phyloP scores from a whole-genome alignment of 1,139 yeast genomes.

The Pichia sp. region DNA sequence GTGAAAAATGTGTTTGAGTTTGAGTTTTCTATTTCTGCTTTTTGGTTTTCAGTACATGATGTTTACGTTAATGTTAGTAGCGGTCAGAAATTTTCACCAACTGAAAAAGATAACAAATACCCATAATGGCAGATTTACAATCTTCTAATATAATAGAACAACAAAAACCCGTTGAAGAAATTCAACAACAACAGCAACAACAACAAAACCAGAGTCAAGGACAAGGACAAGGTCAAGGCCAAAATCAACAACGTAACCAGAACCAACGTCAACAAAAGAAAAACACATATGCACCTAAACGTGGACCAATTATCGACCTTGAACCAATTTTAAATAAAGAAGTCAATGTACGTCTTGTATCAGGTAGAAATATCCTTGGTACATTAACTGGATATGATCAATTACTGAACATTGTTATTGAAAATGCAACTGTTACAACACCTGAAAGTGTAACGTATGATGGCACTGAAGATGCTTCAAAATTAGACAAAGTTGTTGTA shows the following conservation, averaged over 20 bases:
- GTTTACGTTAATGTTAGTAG: too few relatives aligned
- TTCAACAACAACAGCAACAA: not conserved
- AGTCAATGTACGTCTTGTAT: constrained; percentile 74
- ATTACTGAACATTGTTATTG: constrained; percentile 87
- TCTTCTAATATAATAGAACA: not conserved
- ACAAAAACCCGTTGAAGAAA: not conserved
- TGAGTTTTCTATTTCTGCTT: too few relatives aligned
- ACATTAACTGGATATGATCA: constrained; percentile 84
- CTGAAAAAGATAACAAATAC: too few relatives aligned
- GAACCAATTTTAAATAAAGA: constrained; percentile 68
- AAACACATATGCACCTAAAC: constrained; percentile 23
- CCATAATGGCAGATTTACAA: not conserved
- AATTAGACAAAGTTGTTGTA: constrained; percentile 49
- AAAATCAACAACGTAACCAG: constrained; percentile 5
- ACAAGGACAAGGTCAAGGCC: not conserved
- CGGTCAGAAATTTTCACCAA: too few relatives aligned
- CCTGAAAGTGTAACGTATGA: constrained; percentile 25
- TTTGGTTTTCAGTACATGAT: too few relatives aligned
- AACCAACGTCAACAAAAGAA: constrained; percentile 13
- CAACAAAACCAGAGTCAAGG: not conserved
- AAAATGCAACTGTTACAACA: constrained; percentile 63
- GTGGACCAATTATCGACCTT: constrained; percentile 80
- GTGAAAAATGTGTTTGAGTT: too few relatives aligned
- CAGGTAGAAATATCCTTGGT: constrained; percentile 82
- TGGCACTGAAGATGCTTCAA: constrained; percentile 50